phyloP scores from a whole-genome alignment of 495 filamentous ascomycete genomes.

The Xylaria curta region DNA sequence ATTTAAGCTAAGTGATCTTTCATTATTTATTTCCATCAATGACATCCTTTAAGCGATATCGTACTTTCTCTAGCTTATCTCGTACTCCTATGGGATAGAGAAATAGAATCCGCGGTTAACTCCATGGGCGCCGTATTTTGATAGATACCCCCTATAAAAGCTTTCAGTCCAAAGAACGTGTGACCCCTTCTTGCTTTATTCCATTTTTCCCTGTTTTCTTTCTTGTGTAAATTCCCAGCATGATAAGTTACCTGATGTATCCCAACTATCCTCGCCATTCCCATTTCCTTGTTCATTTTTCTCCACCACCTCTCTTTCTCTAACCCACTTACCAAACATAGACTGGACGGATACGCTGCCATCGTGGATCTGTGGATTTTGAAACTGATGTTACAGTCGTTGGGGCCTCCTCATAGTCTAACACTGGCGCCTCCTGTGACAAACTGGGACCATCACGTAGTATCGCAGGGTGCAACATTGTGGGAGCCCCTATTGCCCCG shows the following conservation, averaged over 20 bases:
- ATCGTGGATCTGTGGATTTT: slow-evolving; percentile 27
- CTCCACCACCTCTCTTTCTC: no score
- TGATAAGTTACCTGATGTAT: slow-evolving; percentile 16
- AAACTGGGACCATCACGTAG: slow-evolving; percentile 9
- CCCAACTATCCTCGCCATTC: slow-evolving; percentile 13
- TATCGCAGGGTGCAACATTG: slow-evolving; percentile 26
- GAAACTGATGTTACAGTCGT: slow-evolving; percentile 27
- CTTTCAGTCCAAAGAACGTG: slow-evolving; percentile 27
- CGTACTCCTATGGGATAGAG: slow-evolving; percentile 10
- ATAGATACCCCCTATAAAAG: slow-evolving; percentile 26
- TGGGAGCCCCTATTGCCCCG: slow-evolving; percentile 27
- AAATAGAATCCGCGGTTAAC: slow-evolving; percentile 4
- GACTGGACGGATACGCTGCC: slow-evolving; percentile 37
- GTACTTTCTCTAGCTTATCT: slow-evolving; percentile 9
- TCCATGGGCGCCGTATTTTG: slow-evolving; percentile 11
- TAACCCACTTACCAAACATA: slow-evolving; percentile 32
- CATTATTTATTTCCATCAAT: slow-evolving; percentile 4
- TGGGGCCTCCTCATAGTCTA: slow-evolving; percentile 26
- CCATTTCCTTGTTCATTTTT: slow-evolving; percentile 13
- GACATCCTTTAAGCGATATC: not conserved
- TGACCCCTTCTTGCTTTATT: slow-evolving; percentile 13
- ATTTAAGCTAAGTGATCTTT: not conserved
- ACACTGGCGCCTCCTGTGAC: not conserved
- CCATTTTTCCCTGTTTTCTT: not conserved
- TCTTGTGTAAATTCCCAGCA: slow-evolving; percentile 12